Evolutionary conservation across 148 eudicot genomes (phyloP).

Genomic region (Oxyria digyna): DNA sequence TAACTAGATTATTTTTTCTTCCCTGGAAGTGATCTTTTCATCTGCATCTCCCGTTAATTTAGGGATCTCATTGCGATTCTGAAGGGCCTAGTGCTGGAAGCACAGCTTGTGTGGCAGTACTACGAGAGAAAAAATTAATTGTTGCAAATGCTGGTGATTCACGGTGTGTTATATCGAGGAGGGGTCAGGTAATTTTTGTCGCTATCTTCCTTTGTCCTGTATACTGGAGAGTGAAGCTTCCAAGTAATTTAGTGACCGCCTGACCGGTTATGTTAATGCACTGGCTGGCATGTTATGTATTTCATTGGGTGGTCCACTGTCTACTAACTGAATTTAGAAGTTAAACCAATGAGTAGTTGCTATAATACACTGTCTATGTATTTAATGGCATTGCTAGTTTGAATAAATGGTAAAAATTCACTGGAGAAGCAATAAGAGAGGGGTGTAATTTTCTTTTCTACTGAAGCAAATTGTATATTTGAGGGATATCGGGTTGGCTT

Average conservation of each 20-base stretch:
- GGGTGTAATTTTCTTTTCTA: no score
- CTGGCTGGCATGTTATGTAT: not conserved
- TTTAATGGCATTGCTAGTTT: not conserved
- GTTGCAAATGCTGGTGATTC: constrained; percentile 96
- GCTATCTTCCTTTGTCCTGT: not conserved
- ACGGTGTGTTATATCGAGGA: constrained; percentile 67
- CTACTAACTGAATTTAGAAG: not conserved
- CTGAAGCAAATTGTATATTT: no score
- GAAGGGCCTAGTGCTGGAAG: constrained; percentile 51
- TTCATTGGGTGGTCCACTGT: not conserved
- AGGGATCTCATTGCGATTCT: constrained; percentile 38
- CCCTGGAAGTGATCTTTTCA: not conserved
- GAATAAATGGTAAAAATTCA: not conserved
- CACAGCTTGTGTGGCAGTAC: constrained; percentile 70
- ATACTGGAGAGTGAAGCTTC: not conserved
- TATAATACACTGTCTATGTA: not conserved
- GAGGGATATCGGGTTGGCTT: no score
- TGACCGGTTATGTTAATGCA: not conserved
- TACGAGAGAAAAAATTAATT: constrained; percentile 37
- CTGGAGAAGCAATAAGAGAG: not conserved
- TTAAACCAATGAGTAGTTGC: not conserved
- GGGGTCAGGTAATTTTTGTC: constrained; percentile 39
- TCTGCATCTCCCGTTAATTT: not conserved
- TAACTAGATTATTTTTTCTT: not conserved
- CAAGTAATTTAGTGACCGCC: not conserved